Base-by-base conservation (phyloP, 116 monocot species). In the Zostera marina region DNA sequence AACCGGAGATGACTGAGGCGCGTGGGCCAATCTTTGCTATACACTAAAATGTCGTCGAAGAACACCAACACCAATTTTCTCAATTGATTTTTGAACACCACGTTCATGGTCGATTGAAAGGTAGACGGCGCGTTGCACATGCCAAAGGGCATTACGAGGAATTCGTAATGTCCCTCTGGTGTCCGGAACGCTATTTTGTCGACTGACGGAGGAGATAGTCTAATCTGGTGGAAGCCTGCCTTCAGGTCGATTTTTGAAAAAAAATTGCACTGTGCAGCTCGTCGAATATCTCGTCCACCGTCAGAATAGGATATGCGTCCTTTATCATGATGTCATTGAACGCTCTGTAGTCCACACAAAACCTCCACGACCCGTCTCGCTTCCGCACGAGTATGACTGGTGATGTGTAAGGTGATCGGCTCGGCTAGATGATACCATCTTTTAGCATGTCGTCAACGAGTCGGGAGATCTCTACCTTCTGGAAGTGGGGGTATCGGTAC, bases 101-200 rank as follows among this genome's bases (percentile, higher is more conserved):
- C 11, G 11, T 43, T 43, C 63, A 63, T 63, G 7, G 46, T 7
- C 5, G 1, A 4, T 38, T 63, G 51, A 16, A 63, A 63, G 22
- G 47, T 63, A 1, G 62, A 63, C 8, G 63, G 1, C n/a, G n/a
- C n/a, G n/a, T n/a, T n/a, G n/a, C n/a, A n/a, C n/a, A n/a, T n/a
- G n/a, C n/a, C n/a, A n/a, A 63, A 63, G 1, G 63, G 49, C 63
- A 63, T 63, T 8, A 63, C 25, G 2, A 48, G 49, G 16, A 63
- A 63, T 19, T 63, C 32, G 26, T 63, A 63, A 17, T 63, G 63
- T 1, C 51, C 40, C 4, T 51, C 51, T 10, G 47, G 63, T 3
- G 22, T 63, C 5, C 51, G 7, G 21, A 63, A 63, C 9, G 51
- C 51, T 1, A 16, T 63, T 11, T 26, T 39, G 2, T 46, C 17